phyloP scores from a whole-genome alignment of 164 flowering plant species.

The Tetrastigma voinierianum region DNA sequence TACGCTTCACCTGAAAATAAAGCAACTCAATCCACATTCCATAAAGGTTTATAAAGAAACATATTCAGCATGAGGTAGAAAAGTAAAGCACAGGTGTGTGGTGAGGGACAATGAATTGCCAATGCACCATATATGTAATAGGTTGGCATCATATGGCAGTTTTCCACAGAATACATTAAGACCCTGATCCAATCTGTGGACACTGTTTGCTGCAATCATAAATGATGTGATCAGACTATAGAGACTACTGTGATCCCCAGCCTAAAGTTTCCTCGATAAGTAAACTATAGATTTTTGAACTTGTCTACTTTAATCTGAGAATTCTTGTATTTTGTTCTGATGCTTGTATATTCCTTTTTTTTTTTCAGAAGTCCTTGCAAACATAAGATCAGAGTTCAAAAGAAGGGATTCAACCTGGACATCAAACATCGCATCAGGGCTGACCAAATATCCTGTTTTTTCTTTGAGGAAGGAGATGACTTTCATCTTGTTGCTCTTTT shows the following conservation, averaged over 20 bases:
- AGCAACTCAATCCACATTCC: not conserved
- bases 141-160: not conserved
- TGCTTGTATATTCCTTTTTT: no score
- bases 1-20: conserved; percentile 80
- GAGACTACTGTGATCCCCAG: no score
- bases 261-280: not conserved
- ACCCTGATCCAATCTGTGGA: no score
- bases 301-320: not conserved
- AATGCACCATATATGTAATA: not conserved
- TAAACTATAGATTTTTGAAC: not conserved
- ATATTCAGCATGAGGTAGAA: not conserved
- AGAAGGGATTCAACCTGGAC: conserved; percentile 56
- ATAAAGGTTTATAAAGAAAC: not conserved
- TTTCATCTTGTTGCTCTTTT: conserved; percentile 75
- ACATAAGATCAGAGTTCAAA: not conserved
- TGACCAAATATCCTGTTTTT: conserved; percentile 82
- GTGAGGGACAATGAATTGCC: not conserved
- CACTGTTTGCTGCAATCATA: no score
- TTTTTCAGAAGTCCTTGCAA: not conserved
- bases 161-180: not conserved
- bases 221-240: no score
- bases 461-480: conserved; percentile 69
- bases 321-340: not conserved
- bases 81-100: not conserved
- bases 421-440: conserved; percentile 93